Base-by-base conservation (phyloP, 441 rosid species). In the Omphalea diandra region DNA sequence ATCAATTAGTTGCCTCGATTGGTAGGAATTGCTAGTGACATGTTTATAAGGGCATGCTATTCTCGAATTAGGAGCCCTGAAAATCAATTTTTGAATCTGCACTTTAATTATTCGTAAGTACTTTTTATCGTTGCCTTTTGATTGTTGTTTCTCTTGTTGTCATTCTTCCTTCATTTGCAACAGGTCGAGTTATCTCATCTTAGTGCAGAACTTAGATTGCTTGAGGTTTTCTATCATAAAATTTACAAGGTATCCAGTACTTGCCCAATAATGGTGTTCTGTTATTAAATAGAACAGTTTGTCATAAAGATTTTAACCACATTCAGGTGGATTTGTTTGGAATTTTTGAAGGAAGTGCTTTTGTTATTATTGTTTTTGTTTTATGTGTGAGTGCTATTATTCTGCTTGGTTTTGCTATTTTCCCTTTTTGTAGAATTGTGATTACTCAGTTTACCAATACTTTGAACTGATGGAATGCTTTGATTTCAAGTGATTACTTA, bases 151-250 rank as follows among this genome's bases (percentile, higher is more conserved):
- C 1, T 54, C 35, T 32, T 18, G 6, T 31, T 44, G 33, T 24
- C 18, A 10, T 43, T 50, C 2, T 61, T 27, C 24, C 53, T 55
- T 61, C 1, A 53, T 40, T 44, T 70, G 67, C 47, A 60, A 73
- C 88, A 91, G 99, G 98, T 91, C 63, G 97, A 91, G 75, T 76
- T 93, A 83, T 95, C 99, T 53, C 89, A 85, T 77, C 90, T 88
- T 47, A 81, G 76, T 82, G 94, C 98, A 67, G 98, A 95, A 81
- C 94, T 95, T 75, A 86, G 98, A 80, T 72, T 95, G 76, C 94
- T 95, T 61, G 97, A 95, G 83, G 97, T 93, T 56, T 95, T 93
- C 81, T 86, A 86, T 75, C 97, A 89, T 82, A 90, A 93, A 84
- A 95, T 95, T 77, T 93, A 89, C 76, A 95, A 93, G 97, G 99